Evolutionary conservation across 108 stramenopile species (phyloP).

Genomic region (Nitzschia sp.): DNA sequence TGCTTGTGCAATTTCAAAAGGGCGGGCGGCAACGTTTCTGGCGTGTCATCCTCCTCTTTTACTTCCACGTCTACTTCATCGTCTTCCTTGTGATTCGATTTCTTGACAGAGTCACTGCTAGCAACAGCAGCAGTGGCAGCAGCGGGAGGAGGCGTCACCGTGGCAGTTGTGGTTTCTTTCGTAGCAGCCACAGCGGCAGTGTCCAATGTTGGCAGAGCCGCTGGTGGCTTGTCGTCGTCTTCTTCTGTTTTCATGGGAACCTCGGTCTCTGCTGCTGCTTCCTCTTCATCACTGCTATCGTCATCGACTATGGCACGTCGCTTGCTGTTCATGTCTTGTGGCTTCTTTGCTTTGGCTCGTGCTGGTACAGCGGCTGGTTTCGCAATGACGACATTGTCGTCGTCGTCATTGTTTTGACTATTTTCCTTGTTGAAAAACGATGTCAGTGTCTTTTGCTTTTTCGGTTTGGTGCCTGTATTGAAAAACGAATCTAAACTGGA

Average conservation of each 20-base stretch:
- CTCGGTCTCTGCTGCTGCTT: neutral
- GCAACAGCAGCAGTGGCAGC: neutral
- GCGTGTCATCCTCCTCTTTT: constrained; percentile 23
- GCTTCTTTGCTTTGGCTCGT: constrained; percentile 2
- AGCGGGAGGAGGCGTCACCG: neutral
- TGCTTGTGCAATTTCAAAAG: constrained; percentile 23
- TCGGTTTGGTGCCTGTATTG: constrained; percentile 32
- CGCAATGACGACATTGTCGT: constrained; percentile 30
- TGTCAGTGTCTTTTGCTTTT: constrained; percentile 45
- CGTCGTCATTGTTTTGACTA: constrained; percentile 26
- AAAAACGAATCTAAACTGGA: constrained; percentile 56
- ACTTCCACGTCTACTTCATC: too few species aligned
- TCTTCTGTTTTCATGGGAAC: neutral
- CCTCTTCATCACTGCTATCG: constrained; percentile 7
- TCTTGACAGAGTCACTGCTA: constrained; percentile 9
- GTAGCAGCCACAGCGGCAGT: neutral
- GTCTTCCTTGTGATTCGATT: constrained; percentile 38
- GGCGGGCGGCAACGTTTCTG: neutral
- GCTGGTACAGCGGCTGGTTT: constrained; percentile 7
- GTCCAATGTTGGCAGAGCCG: neutral
- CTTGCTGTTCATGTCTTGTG: neutral
- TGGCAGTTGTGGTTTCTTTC: neutral
- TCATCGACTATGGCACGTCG: constrained; percentile 13
- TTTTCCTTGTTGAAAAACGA: constrained; percentile 38
- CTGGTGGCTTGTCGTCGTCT: neutral